Evolutionary conservation across 1,284 basidiomycete genomes (phyloP).

Genomic region (Trichosporon faecale): DNA sequence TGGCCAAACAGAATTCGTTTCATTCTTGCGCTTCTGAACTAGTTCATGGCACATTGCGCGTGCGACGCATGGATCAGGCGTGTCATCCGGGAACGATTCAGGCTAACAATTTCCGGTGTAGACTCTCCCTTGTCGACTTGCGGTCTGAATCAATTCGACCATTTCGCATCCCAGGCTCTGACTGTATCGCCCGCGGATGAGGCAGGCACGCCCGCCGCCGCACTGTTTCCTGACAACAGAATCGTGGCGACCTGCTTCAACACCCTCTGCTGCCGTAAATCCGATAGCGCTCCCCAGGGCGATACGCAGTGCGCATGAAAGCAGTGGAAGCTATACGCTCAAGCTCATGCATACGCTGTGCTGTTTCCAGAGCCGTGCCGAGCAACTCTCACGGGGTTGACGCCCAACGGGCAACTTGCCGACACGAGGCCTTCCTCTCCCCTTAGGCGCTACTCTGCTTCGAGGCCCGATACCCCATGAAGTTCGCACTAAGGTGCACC

Average conservation of each 20-base stretch:
- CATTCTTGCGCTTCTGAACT: not conserved
- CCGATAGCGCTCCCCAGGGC: not conserved
- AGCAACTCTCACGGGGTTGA: not conserved
- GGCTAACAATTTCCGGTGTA: not conserved
- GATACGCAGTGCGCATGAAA: not conserved
- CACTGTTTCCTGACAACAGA: not conserved
- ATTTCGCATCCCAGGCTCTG: not conserved
- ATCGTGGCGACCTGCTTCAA: not conserved
- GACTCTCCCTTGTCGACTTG: not conserved
- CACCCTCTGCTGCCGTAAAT: not conserved
- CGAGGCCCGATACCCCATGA: not conserved
- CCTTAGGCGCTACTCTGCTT: not conserved
- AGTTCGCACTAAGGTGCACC: not conserved
- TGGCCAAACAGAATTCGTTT: not conserved
- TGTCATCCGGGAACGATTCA: too few relatives aligned
- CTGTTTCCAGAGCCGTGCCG: not conserved
- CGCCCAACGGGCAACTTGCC: not conserved
- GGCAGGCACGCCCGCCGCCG: not conserved
- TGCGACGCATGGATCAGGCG: not conserved
- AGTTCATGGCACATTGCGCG: not conserved
- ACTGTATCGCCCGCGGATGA: not conserved
- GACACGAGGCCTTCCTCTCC: not conserved
- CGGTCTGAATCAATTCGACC: not conserved
- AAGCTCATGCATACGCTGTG: not conserved
- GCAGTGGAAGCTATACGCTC: too few relatives aligned